These are phyloP conservation scores for Lasiodiplodia sp. DNA, from an alignment of 2,329 filamentous ascomycete species.

Conservation along the genomic window DNA sequence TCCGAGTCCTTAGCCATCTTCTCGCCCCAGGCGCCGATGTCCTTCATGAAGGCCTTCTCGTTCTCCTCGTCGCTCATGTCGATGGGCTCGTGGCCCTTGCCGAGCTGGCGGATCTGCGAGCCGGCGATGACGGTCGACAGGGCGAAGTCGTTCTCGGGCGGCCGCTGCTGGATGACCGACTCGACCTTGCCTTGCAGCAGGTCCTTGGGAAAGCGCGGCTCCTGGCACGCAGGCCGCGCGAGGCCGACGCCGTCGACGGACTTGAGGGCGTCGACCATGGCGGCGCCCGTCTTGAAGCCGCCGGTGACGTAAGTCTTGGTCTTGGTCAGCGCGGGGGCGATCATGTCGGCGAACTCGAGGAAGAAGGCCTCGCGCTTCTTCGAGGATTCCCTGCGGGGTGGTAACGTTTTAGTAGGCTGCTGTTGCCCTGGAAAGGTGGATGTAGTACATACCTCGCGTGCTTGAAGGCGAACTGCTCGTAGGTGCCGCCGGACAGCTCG, in stretches of 20 bases:
- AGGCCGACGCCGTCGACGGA: conserved; percentile 64
- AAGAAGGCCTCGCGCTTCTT: conserved; percentile 71
- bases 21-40: conserved; percentile 55
- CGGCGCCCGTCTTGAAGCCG: conserved; percentile 50
- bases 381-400: conserved; percentile 57
- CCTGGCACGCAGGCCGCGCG: conserved; percentile 62
- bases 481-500: conserved; percentile 69
- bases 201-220: conserved; percentile 55
- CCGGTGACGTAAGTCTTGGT: conserved; percentile 67
- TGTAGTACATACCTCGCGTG: conserved; percentile 30
- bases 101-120: conserved; percentile 61
- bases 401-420: too few species aligned
- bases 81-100: conserved; percentile 61
- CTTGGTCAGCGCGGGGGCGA: conserved; percentile 57
- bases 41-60: conserved; percentile 57
- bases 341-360: conserved; percentile 67
- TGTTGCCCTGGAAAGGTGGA: conserved; percentile 38
- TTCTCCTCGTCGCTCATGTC: conserved; percentile 59
- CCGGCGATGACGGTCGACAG: conserved; percentile 56
- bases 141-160: conserved; percentile 63
- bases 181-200: conserved; percentile 53
- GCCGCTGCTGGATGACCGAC: conserved; percentile 56
- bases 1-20: conserved; percentile 50
- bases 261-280: conserved; percentile 32
- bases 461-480: conserved; percentile 41